Evolutionary conservation across 1,139 yeast species (phyloP), one percentile per base, ranked within the genome.

Genomic region (Scheffersomyces titani): DNA sequence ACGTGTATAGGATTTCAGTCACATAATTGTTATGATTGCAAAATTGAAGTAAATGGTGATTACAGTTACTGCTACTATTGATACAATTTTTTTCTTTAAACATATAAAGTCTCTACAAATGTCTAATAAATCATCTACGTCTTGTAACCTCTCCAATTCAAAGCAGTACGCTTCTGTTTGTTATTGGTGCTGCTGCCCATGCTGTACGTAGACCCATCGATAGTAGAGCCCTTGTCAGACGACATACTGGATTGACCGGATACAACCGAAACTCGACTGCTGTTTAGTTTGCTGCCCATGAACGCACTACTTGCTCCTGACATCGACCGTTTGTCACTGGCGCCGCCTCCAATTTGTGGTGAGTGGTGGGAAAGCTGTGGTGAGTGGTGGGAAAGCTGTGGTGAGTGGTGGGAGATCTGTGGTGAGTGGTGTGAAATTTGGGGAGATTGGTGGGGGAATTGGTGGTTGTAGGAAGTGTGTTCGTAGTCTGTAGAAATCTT

Each of bases 141-240:
- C 16, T 30, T 30, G 16, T 30, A 46, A 6, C 49, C 49, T 66
- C 83, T 77, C 86, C 86, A 82, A 68, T 78, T 79, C 70, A 81
- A 68, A 1, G 83, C 78, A 22, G 83, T 80, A 60, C 83, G 70
- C 71, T 77, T 80, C 20, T 73, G 65, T 57, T 70, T 67, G 40
- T 63, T 60, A 30, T 30, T 30, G 40, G 40, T 30, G 40, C 40
- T 30, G 40, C 59, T 55, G 48, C 59, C 63, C 21, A 59, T 59
- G 44, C 63, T 60, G 50, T 56, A 19, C 16, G 24, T 46, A 16
- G 49, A 46, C n/a, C 49, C 49, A 19, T 60, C 63, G 19, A 62
- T 49, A 3, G 66, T 55, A 7, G 63, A 60, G 30, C 62, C 58
- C 58, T 61, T 65, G 47, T 65, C 69, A 4, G 68, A 63, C 16